phyloP scores from a whole-genome alignment of 305 asterid species.

The Coffea humblotiana region DNA sequence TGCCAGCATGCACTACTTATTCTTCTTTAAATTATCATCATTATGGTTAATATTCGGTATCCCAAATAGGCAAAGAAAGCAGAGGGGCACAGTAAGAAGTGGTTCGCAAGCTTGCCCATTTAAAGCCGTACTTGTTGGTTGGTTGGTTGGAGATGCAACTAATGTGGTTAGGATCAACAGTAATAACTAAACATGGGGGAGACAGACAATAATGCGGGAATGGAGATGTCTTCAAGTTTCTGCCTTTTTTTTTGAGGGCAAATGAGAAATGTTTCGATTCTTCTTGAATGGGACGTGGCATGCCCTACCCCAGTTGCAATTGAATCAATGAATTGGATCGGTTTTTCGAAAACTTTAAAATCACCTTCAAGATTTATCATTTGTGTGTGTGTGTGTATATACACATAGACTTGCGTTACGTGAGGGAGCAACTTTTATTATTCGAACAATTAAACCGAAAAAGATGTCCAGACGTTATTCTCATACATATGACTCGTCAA shows the following conservation, averaged over 20 bases:
- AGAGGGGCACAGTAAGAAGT: background rate
- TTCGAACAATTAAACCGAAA: background rate
- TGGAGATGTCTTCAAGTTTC: too few species aligned
- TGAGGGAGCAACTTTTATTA: too few species aligned
- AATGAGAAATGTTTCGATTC: too few species aligned
- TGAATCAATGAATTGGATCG: too few species aligned
- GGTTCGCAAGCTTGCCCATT: conserved; percentile 12
- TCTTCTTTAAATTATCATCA: conserved; percentile 22
- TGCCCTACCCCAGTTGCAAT: too few species aligned
- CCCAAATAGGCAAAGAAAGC: conserved; percentile 13
- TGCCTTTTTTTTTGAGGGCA: too few species aligned
- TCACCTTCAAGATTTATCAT: too few species aligned
- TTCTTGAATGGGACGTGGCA: too few species aligned
- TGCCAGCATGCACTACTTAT: conserved; percentile 25
- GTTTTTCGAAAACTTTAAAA: too few species aligned
- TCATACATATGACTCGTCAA: too few species aligned
- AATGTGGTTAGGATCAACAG: conserved; percentile 14
- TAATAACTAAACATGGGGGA: conserved; percentile 13
- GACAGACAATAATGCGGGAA: conserved; percentile 11
- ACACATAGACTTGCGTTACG: too few species aligned
- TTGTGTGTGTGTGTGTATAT: too few species aligned
- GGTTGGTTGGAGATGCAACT: conserved; percentile 28
- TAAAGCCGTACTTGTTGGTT: conserved; percentile 27
- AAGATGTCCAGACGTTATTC: background rate
- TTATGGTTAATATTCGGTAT: conserved; percentile 18